These are phyloP conservation scores for Tricholoma flavovirens DNA, from an alignment of 768 basidiomycete species.

Conservation along the genomic window DNA sequence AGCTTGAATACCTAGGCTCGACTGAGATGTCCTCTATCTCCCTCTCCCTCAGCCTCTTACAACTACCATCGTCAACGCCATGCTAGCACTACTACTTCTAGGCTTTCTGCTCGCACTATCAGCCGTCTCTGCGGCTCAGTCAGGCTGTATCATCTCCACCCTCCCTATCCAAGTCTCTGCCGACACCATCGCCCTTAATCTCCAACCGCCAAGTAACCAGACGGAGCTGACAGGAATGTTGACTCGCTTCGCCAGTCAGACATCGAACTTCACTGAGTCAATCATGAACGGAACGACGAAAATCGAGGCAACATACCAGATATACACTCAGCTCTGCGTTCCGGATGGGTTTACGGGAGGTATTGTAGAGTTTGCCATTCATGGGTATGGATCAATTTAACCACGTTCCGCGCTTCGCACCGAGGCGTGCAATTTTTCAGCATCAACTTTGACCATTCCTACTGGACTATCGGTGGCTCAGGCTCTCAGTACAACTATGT, in stretches of 20 bases:
- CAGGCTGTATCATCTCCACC: too few species aligned
- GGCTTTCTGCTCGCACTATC: too few species aligned
- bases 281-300: neutral
- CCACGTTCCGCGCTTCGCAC: neutral
- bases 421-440: constrained; percentile 1
- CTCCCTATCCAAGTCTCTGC: too few species aligned
- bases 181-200: too few species aligned
- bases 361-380: constrained; percentile 16
- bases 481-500: constrained; percentile 18
- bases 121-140: too few species aligned
- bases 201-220: neutral
- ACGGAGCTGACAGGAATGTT: constrained; percentile 1
- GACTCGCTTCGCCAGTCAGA: constrained; percentile 1
- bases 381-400: constrained; percentile 13
- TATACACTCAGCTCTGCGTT: constrained; percentile 6
- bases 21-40: too few species aligned
- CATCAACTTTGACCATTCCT: constrained; percentile 18
- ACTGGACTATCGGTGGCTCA: constrained; percentile 18
- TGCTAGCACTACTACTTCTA: too few species aligned
- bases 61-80: too few species aligned
- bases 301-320: constrained; percentile 1
- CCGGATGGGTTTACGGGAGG: neutral
- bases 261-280: neutral
- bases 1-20: too few species aligned
- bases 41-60: too few species aligned